Base-by-base conservation (phyloP, 2,329 filamentous ascomycete species). In the Sporothrix humicola region DNA sequence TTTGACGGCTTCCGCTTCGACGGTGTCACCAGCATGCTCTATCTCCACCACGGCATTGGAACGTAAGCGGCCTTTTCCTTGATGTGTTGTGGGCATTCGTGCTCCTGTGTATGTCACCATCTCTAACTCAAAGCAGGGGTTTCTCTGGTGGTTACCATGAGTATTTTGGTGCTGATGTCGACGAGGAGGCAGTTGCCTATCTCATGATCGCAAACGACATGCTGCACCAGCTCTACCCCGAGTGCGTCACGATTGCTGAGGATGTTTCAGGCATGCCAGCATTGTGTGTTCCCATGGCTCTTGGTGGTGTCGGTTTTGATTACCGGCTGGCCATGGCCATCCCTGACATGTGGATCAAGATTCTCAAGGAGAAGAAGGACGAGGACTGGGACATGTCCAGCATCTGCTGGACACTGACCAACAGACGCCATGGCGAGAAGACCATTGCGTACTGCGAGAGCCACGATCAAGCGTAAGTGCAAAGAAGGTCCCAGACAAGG, bases 341-440 rank as follows among this genome's bases (percentile, higher is more conserved):
- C 76, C 96, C 96, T 3, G 96, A 99, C 82, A 93, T 99, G 90
- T 99, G 97, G 90, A 99, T 99, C 87, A 99, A 99, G 84, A 93
- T 97, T 80, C 83, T 98, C 75, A 99, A 99, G 82, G 96, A 99
- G 83, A 90, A 94, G 81, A 88, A 92, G 79, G 96, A 99, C 79
- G 88, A 94, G 76, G 89, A 97, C 10, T 99, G 96, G 96, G 93
- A 98, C 79, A 92, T 99, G 82, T 90, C 89, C 73, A 91, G 88
- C 77, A 92, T 99, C 71, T 91, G 90, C 81, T 95, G 92, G 84
- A 98, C 94, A 0, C 84, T 99, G 74, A 97, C 93, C 26, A 98
- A 99, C 83, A 89, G 96, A 73, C 91, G 96, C 42, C 93, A 98
- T 79, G 95, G 95, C 65, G 96, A 99, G 83, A 98, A 98, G 87